Evolutionary conservation across 805 yeast genomes (phyloP).

Genomic region (Barnettozyma botsteinii): DNA sequence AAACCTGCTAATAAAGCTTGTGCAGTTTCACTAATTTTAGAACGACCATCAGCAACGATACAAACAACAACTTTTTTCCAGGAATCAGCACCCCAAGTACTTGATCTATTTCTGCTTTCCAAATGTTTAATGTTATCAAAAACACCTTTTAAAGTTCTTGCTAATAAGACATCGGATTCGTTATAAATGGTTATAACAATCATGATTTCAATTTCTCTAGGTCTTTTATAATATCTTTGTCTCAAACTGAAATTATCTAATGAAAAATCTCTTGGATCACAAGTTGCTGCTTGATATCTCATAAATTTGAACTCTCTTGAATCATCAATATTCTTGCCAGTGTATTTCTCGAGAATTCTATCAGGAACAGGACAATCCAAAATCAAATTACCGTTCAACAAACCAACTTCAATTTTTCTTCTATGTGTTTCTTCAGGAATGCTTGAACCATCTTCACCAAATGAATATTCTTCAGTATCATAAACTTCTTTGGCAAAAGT

Average conservation of each 20-base stretch:
- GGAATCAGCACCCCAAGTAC: constrained; percentile 89
- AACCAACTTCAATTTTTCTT: constrained; percentile 27
- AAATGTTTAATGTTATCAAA: constrained; percentile 81
- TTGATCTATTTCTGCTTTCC: constrained; percentile 55
- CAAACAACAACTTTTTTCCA: constrained; percentile 94
- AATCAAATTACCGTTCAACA: constrained; percentile 67
- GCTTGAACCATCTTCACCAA: constrained; percentile 34
- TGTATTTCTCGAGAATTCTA: constrained; percentile 49
- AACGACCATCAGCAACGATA: constrained; percentile 88
- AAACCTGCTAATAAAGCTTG: constrained; percentile 76
- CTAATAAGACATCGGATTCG: constrained; percentile 77
- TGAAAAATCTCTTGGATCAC: constrained; percentile 74
- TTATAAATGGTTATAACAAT: constrained; percentile 87
- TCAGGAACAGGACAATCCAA: constrained; percentile 87
- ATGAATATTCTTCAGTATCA: constrained; percentile 12
- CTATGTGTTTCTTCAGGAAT: constrained; percentile 39
- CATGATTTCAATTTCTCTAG: constrained; percentile 79
- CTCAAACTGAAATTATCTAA: constrained; percentile 67
- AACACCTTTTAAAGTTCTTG: constrained; percentile 83
- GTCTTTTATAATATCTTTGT: constrained; percentile 70
- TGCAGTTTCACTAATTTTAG: constrained; percentile 72
- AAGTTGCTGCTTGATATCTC: constrained; percentile 92
- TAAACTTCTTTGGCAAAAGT: constrained; percentile 18
- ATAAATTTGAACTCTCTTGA: constrained; percentile 67
- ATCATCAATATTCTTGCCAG: constrained; percentile 36